Evolutionary conservation across 2,329 filamentous ascomycete species (phyloP).

Genomic region (Pseudogymnoascus sp.): DNA sequence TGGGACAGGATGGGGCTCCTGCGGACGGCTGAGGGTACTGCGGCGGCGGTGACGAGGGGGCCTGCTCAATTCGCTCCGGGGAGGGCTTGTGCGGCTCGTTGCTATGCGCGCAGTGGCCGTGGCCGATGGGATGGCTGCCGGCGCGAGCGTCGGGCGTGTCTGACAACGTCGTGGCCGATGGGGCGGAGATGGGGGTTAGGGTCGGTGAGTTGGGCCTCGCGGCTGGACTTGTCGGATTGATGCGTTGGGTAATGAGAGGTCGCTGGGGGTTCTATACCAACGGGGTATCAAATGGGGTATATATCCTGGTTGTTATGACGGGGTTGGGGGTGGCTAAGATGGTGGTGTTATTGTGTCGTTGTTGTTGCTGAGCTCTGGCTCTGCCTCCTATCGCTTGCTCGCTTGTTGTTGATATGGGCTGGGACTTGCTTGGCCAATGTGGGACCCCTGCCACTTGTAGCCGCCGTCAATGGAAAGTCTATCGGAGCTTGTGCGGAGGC

Average conservation of each 20-base stretch:
- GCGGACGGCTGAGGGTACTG: conserved; percentile 41
- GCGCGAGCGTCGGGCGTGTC: conserved; percentile 37
- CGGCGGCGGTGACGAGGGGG: conserved; percentile 51
- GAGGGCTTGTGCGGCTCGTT: conserved; percentile 21
- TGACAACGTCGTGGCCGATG: conserved; percentile 41
- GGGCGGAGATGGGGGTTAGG: not conserved
- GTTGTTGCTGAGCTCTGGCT: not conserved
- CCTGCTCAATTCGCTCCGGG: conserved; percentile 27
- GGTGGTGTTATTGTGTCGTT: conserved; percentile 10
- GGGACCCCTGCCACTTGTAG: conserved; percentile 5
- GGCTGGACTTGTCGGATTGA: not conserved
- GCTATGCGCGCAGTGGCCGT: conserved; percentile 20
- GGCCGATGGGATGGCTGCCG: conserved; percentile 33
- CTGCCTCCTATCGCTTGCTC: conserved; percentile 9
- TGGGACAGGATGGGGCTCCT: conserved; percentile 44
- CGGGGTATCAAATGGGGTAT: conserved; percentile 6
- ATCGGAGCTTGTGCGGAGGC: conserved; percentile 6
- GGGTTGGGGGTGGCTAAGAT: not conserved
- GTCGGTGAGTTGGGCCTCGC: not conserved
- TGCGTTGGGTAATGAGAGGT: not conserved
- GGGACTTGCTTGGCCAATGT: not conserved
- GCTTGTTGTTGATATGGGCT: conserved; percentile 10
- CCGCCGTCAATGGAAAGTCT: conserved; percentile 7
- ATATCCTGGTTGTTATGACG: not conserved
- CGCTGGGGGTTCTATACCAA: not conserved